A percentile compares a stretch with the other conserved stretches of the same genome.
These are phyloP conservation scores for Aspergillus wentii DNA, from an alignment of 495 filamentous ascomycete species.

Conservation along the genomic window DNA sequence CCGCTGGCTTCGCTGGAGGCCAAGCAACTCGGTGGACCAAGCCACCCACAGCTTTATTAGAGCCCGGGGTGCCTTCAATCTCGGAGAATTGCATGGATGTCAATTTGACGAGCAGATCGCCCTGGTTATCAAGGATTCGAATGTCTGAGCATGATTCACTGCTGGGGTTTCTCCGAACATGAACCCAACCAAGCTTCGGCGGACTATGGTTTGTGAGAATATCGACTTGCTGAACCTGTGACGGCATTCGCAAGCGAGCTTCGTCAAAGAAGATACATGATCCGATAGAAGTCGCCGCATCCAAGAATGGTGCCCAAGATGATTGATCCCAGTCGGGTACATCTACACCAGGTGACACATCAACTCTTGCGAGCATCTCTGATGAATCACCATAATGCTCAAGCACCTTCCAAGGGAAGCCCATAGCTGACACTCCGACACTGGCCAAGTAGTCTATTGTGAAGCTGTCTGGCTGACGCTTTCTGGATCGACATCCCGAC, in stretches of 20 bases:
- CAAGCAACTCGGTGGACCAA: constrained; percentile 29
- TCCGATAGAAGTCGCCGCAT: constrained; percentile 42
- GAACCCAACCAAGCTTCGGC: too few relatives aligned
- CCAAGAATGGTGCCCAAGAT: constrained; percentile 36
- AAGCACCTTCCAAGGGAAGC: constrained; percentile 38
- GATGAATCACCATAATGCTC: constrained; percentile 32
- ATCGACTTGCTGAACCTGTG: too few relatives aligned
- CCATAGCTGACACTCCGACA: constrained; percentile 39
- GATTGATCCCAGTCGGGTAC: too few relatives aligned
- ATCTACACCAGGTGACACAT: too few relatives aligned
- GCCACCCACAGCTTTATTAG: constrained; percentile 16
- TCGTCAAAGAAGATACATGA: constrained; percentile 37
- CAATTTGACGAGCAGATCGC: constrained; percentile 21
- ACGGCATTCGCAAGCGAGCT: constrained; percentile 39
- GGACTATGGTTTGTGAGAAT: too few relatives aligned
- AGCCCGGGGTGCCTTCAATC: constrained; percentile 24
- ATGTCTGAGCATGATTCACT: too few relatives aligned
- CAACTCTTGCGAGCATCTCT: constrained; percentile 41
- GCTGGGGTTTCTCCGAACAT: too few relatives aligned
- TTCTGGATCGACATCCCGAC: constrained; percentile 9
- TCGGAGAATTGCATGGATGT: constrained; percentile 28
- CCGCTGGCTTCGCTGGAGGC: constrained; percentile 16
- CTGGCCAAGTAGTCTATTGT: constrained; percentile 33
- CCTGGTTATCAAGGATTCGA: constrained; percentile 19
- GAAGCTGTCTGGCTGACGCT: constrained; percentile 19